These are phyloP conservation scores for Cercophora newfieldiana DNA, from an alignment of 495 filamentous ascomycete genomes.

Conservation along the genomic window DNA sequence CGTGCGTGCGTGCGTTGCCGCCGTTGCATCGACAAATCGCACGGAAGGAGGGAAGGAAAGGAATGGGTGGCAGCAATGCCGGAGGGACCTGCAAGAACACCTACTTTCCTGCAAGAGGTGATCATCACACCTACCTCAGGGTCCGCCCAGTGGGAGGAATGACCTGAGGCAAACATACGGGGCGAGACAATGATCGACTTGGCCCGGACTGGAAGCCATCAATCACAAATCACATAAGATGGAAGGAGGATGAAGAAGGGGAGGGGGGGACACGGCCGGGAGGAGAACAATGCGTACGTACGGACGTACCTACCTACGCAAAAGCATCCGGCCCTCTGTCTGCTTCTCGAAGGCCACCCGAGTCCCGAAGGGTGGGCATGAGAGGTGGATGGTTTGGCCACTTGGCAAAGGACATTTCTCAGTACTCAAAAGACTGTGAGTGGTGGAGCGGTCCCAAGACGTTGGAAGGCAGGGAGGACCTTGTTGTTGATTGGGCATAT, in stretches of 20 bases:
- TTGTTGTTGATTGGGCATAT: slow-evolving; percentile 25
- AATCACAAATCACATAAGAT: not conserved
- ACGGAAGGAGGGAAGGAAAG: slow-evolving; percentile 5
- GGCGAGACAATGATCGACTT: not conserved
- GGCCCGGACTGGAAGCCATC: not conserved
- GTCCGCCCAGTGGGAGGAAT: not conserved
- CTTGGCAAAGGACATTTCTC: not conserved
- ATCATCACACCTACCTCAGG: no score
- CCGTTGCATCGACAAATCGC: slow-evolving; percentile 10
- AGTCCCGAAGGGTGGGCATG: not conserved
- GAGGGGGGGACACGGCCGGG: not conserved
- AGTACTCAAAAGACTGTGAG: not conserved
- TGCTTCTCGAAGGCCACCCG: slow-evolving; percentile 5
- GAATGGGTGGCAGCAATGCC: slow-evolving; percentile 19
- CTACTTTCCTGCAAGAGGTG: slow-evolving; percentile 21
- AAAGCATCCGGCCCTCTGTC: no score
- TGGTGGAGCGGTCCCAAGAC: slow-evolving; percentile 6
- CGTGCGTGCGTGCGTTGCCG: slow-evolving; percentile 13
- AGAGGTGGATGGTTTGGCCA: not conserved
- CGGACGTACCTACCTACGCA: not conserved
- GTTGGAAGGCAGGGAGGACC: slow-evolving; percentile 21
- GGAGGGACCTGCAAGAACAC: slow-evolving; percentile 25
- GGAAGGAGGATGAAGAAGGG: not conserved
- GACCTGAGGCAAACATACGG: slow-evolving; percentile 20
- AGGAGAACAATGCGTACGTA: not conserved